A percentile compares a stretch with the other conserved stretches of the same genome.
These are phyloP conservation scores for Arxiozyma telluris DNA, from an alignment of 1,139 yeast species.

Conservation along the genomic window DNA sequence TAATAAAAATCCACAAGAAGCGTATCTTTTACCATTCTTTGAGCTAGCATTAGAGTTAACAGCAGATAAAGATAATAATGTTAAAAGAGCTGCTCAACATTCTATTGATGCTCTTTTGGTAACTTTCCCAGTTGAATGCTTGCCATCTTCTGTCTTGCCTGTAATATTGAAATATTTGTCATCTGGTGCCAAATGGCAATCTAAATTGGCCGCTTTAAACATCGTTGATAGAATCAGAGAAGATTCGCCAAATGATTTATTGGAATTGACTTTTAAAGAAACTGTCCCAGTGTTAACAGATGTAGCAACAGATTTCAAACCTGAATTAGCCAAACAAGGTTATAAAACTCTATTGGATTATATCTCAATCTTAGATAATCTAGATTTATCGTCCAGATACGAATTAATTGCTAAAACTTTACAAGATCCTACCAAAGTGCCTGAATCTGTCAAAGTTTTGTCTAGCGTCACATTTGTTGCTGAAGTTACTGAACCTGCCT, in stretches of 20 bases:
- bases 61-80: slow-evolving; percentile 81
- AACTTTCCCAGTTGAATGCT: slow-evolving; percentile 70
- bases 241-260: slow-evolving; percentile 75
- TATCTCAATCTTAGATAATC: slow-evolving; percentile 79
- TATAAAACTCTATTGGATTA: slow-evolving; percentile 57
- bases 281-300: slow-evolving; percentile 82
- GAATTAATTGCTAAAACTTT: slow-evolving; percentile 80
- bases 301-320: slow-evolving; percentile 90
- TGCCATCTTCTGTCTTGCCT: slow-evolving; percentile 59
- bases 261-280: slow-evolving; percentile 71
- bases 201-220: slow-evolving; percentile 72
- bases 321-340: slow-evolving; percentile 87
- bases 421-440: slow-evolving; percentile 81
- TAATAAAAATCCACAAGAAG: slow-evolving; percentile 65
- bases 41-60: slow-evolving; percentile 52
- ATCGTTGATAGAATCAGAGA: slow-evolving; percentile 64
- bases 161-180: slow-evolving; percentile 57
- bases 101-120: slow-evolving; percentile 61
- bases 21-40: slow-evolving; percentile 54
- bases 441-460: slow-evolving; percentile 79
- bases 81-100: slow-evolving; percentile 70
- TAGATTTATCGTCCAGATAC: slow-evolving; percentile 81
- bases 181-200: slow-evolving; percentile 85
- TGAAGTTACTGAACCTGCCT: slow-evolving; percentile 94
- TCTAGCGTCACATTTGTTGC: slow-evolving; percentile 96